A percentile compares a stretch with the other conserved stretches of the same genome.
phyloP scores from a whole-genome alignment of 108 stramenopile genomes.

The Cyclostephanos tholiformis region DNA sequence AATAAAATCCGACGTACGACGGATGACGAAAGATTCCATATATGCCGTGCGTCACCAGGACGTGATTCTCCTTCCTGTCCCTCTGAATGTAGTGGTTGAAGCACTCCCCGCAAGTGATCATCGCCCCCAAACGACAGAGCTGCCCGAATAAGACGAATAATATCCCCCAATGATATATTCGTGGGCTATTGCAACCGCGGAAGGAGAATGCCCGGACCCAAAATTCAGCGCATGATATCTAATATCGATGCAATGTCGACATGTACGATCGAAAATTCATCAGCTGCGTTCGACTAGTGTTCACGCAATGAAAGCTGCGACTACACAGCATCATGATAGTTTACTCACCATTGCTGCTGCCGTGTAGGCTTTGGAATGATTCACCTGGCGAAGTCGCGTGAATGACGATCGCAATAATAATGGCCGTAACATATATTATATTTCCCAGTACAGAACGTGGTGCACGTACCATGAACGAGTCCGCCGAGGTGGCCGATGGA shows the following conservation, averaged over 20 bases:
- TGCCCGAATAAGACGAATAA: constrained; percentile 75
- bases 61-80: constrained; percentile 80
- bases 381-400: constrained; percentile 43
- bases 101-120: constrained; percentile 90
- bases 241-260: background rate
- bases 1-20: constrained; percentile 95
- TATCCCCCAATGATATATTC: constrained; percentile 57
- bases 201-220: constrained; percentile 66
- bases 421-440: background rate
- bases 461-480: constrained; percentile 75
- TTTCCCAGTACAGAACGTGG: background rate
- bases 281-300: constrained; percentile 4
- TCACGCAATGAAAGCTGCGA: background rate
- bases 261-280: background rate
- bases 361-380: constrained; percentile 92
- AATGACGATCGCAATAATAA: background rate
- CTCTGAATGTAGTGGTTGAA: constrained; percentile 96
- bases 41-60: constrained; percentile 89
- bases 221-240: constrained; percentile 86
- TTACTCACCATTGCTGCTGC: constrained; percentile 75
- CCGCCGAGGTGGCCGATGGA: constrained; percentile 60
- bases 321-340: background rate
- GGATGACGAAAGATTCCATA: constrained; percentile 88
- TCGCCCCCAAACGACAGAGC: constrained; percentile 82
- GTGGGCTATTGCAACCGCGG: constrained; percentile 39